These are phyloP conservation scores for Brassica rapa DNA, from an alignment of 345 rosid genomes.

Conservation along the genomic window DNA sequence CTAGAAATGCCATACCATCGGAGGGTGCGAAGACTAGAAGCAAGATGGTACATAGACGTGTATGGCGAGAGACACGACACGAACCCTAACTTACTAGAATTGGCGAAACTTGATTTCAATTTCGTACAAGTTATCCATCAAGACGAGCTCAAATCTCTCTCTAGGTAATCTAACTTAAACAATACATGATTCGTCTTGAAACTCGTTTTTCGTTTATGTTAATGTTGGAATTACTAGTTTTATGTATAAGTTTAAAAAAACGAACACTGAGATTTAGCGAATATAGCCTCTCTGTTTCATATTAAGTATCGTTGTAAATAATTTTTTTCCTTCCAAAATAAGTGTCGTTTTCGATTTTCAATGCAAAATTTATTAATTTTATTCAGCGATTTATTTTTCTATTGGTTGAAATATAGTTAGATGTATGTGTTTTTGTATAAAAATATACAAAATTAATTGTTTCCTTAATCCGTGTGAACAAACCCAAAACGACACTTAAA, in stretches of 20 bases:
- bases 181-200: neutral
- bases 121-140: constrained; percentile 40
- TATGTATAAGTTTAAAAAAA: neutral
- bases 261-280: neutral
- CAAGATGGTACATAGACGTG: constrained; percentile 42
- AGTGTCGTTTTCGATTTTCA: no score
- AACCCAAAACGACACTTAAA: no score
- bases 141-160: constrained; percentile 39
- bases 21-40: constrained; percentile 43
- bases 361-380: no score
- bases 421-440: no score
- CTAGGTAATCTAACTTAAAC: constrained; percentile 32
- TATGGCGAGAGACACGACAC: constrained; percentile 27
- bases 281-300: no score
- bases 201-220: neutral
- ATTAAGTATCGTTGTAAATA: no score
- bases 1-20: constrained; percentile 46
- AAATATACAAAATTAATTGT: no score
- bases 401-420: no score
- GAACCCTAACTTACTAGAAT: constrained; percentile 36
- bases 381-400: no score
- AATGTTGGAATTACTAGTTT: neutral
- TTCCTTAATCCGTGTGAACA: no score
- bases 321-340: no score
- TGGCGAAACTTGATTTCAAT: constrained; percentile 45